Percentiles rank a stretch among this genome's conserved stretches.
Conservation (phyloP, 257 asterid species). For the Primulina huaijiensis region DNA sequence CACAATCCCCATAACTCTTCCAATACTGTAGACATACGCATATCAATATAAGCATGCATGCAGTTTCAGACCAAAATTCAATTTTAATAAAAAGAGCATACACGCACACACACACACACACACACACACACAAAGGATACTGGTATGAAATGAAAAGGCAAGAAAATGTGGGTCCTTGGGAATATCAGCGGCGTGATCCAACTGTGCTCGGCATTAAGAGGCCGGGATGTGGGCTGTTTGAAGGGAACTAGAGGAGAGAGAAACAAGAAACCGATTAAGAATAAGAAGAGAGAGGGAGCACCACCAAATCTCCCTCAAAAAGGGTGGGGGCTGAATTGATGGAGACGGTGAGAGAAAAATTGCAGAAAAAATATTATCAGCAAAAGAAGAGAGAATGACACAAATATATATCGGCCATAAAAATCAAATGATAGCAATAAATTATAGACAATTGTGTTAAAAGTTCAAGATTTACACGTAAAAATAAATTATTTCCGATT, state of each 20-base stretch:
- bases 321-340: conserved; percentile 33
- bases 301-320: conserved; percentile 36
- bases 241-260: conserved; percentile 28
- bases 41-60: conserved; percentile 43
- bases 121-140: not conserved
- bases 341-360: conserved; percentile 8
- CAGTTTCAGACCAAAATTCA: not conserved
- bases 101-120: not conserved
- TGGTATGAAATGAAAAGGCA: conserved; percentile 11
- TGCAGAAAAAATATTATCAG: not conserved
- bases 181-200: not conserved
- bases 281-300: conserved; percentile 21
- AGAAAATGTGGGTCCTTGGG: conserved; percentile 2
- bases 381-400: not conserved
- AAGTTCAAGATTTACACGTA: too few relatives aligned
- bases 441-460: too few relatives aligned
- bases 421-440: not conserved
- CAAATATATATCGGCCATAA: not conserved
- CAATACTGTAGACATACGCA: conserved; percentile 24
- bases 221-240: conserved; percentile 16
- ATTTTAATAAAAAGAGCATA: not conserved
- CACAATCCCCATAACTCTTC: conserved; percentile 34
- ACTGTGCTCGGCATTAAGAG: conserved; percentile 17
- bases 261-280: conserved; percentile 12
- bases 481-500: too few relatives aligned